Evolutionary conservation across 2,329 filamentous ascomycete genomes (phyloP).

Genomic region (Sclerotinia subarctica): DNA sequence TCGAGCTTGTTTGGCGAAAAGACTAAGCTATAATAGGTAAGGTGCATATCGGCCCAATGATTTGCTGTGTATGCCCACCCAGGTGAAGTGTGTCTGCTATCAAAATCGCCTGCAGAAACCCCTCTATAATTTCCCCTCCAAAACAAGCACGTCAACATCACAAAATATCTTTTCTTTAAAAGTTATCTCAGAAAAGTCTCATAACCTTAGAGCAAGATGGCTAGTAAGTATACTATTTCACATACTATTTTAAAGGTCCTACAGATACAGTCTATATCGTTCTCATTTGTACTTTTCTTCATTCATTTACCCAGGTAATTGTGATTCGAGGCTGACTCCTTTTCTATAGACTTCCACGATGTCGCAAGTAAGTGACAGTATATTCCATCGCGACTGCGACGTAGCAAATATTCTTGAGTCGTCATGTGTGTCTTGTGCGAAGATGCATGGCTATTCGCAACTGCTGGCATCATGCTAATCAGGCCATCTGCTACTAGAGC

Average conservation of each 20-base stretch:
- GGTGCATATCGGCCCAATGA: slow-evolving; percentile 3
- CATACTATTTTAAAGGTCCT: neutral
- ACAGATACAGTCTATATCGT: neutral
- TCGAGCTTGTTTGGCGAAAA: slow-evolving; percentile 5
- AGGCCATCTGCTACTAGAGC: slow-evolving; percentile 52
- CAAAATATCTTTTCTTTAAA: slow-evolving; percentile 11
- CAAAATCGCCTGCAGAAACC: slow-evolving; percentile 18
- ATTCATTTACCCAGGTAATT: neutral
- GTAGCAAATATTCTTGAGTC: neutral
- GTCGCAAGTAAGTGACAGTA: slow-evolving; percentile 42
- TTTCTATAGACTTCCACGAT: slow-evolving; percentile 40
- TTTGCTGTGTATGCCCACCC: neutral
- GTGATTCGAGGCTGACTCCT: slow-evolving; percentile 27
- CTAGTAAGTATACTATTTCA: slow-evolving; percentile 30
- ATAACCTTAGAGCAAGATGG: slow-evolving; percentile 32
- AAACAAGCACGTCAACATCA: slow-evolving; percentile 13
- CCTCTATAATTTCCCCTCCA: slow-evolving; percentile 22
- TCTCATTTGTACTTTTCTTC: neutral
- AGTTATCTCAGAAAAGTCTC: neutral
- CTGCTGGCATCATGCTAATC: slow-evolving; percentile 21
- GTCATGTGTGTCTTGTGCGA: neutral
- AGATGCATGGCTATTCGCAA: neutral
- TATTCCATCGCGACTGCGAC: neutral
- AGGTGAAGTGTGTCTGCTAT: slow-evolving; percentile 7
- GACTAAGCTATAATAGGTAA: neutral